A percentile compares a stretch with the other conserved stretches of the same genome.
These are phyloP conservation scores for Kodamaea lidongshanica DNA, from an alignment of 805 yeast genomes.

Conservation along the genomic window DNA sequence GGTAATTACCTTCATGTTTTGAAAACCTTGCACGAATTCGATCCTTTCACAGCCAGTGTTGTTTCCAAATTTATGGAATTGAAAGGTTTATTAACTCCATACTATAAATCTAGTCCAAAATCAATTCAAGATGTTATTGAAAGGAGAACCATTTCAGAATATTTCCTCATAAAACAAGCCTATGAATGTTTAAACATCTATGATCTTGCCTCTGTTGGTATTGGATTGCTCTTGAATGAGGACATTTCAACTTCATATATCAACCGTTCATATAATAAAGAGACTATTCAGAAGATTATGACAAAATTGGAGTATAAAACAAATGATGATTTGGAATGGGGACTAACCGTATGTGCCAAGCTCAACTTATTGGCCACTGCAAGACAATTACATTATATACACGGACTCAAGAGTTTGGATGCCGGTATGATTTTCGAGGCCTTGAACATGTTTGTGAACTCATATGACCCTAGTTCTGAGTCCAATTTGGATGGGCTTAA, in stretches of 20 bases:
- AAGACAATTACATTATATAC: conserved; percentile 43
- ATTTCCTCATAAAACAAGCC: conserved; percentile 50
- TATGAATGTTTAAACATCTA: conserved; percentile 48
- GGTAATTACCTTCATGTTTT: conserved; percentile 53
- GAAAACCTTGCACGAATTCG: conserved; percentile 53
- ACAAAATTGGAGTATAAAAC: conserved; percentile 57
- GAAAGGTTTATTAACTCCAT: conserved; percentile 47
- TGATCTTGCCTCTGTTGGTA: conserved; percentile 57
- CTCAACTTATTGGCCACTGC: conserved; percentile 56
- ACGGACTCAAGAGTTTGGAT: conserved; percentile 43
- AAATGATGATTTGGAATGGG: conserved; percentile 78
- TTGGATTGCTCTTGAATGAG: conserved; percentile 48
- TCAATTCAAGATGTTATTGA: conserved; percentile 10
- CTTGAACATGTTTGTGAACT: conserved; percentile 54
- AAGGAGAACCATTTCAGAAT: conserved; percentile 44
- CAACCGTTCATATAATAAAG: conserved; percentile 25
- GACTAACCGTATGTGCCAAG: conserved; percentile 64
- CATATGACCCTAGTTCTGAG: conserved; percentile 41
- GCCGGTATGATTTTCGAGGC: conserved; percentile 60
- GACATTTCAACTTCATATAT: conserved; percentile 40
- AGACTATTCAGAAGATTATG: conserved; percentile 48
- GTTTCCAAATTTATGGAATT: conserved; percentile 58
- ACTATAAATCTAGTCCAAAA: conserved; percentile 19
- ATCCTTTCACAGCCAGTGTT: conserved; percentile 58
- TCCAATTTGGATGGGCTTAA: conserved; percentile 27